Base-by-base conservation (phyloP, 306 rosid species). In the Alnus rubra region DNA sequence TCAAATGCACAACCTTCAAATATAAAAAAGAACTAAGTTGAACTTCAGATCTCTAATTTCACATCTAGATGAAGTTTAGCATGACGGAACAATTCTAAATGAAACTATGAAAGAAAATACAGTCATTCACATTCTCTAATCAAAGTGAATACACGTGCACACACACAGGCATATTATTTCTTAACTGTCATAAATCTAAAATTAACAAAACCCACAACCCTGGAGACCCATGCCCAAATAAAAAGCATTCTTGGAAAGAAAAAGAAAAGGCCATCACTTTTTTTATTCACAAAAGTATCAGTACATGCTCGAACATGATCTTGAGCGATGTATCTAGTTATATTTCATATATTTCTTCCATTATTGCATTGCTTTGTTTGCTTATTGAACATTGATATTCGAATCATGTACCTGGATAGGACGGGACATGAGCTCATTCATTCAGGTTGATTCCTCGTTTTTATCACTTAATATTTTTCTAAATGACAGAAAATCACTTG, bases 1-100 rank as follows among this genome's bases (percentile, higher is more conserved):
- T 89, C 98, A 54, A 89, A 83, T 56, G 79, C 83, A 82, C 84
- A 80, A 82, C 93, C 97, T 94, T 53, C 63, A 37, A 31, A 53
- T 37, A 49, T 5, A 19, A 23, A 49, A 48, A 48, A 70, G 5
- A 11, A 70, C 54, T 39, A 15, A 67, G 28, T 67, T 67, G 6
- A 67, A 37, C 49, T 6, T 67, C 72, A 39, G 2, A 59, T 59
- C 8, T 9, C 72, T 18, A 67, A 18, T 67, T 47, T 18, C 30
- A 8, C 28, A 9, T 39, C 50, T 18, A 67, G 72, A 8, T 5
- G 48, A 39, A 67, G 51, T 67, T 67, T 67, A 67, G 42, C 48
- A 64, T 64, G 23, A 35, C 47, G 35, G 49, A 64, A 64, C 12
- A 14, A 33, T 4, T 63, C 3, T 14, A 10, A 35, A 64, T 1